These are phyloP conservation scores for Coemansia sp. DNA, from an alignment of 192 early-diverging fungal species.

Conservation along the genomic window DNA sequence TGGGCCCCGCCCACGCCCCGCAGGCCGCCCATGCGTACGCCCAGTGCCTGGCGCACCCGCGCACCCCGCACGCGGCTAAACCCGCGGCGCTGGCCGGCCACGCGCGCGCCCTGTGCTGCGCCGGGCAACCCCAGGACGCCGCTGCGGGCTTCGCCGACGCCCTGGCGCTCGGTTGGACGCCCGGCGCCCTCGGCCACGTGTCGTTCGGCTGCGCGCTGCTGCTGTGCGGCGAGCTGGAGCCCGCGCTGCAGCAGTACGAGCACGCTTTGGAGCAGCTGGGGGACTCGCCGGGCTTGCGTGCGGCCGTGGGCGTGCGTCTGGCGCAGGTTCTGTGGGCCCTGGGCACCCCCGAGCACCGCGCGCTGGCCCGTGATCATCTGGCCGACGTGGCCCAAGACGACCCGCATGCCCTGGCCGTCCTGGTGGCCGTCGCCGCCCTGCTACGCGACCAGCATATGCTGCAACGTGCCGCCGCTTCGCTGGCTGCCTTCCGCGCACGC, in stretches of 20 bases:
- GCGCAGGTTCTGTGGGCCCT: conserved; percentile 90
- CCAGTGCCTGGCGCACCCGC: no score
- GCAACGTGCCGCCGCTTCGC: no score
- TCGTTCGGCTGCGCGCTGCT: conserved; percentile 74
- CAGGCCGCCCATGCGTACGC: conserved; percentile 64
- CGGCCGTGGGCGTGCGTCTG: conserved; percentile 70
- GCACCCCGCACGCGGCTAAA: no score
- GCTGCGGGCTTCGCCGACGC: conserved; percentile 59
- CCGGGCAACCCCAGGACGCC: no score
- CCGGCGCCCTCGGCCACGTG: conserved; percentile 28
- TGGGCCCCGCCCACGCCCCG: conserved; percentile 71
- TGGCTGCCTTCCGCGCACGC: conserved; percentile 6
- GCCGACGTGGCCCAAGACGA: conserved; percentile 48
- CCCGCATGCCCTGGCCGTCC: conserved; percentile 4
- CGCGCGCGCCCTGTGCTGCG: conserved; percentile 70
- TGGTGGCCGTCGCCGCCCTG: conserved; percentile 44
- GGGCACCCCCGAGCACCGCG: conserved; percentile 71
- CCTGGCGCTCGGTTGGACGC: conserved; percentile 35
- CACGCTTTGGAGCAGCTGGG: conserved; percentile 55
- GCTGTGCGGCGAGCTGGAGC: conserved; percentile 61
- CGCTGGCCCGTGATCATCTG: conserved; percentile 76
- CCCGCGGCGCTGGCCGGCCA: conserved; percentile 62
- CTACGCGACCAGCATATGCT: conserved; percentile 36
- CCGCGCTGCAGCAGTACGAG: conserved; percentile 70
- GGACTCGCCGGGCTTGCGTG: conserved; percentile 52